These are phyloP conservation scores for Quercus wislizeni DNA, from an alignment of 306 rosid genomes.

Conservation along the genomic window DNA sequence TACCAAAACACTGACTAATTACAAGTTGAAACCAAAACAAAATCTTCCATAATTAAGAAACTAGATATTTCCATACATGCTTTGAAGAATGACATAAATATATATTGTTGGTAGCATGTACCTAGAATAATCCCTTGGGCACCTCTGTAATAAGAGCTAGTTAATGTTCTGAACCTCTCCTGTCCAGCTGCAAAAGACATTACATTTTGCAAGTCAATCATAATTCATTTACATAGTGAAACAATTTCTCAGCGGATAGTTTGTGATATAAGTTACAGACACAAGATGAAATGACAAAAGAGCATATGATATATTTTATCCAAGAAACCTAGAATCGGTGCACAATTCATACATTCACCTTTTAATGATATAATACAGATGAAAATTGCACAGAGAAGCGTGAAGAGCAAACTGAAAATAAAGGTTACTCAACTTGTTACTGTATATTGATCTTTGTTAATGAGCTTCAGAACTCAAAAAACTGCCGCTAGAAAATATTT, in stretches of 20 bases:
- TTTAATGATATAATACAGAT: background rate
- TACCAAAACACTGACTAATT: background rate
- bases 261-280: background rate
- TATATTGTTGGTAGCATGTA: slow-evolving; percentile 30
- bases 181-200: slow-evolving; percentile 84
- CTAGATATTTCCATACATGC: background rate
- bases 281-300: background rate
- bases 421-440: background rate
- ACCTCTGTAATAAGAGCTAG: slow-evolving; percentile 90
- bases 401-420: background rate
- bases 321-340: background rate
- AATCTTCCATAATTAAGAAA: background rate
- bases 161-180: slow-evolving; percentile 91
- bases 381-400: background rate
- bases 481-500: background rate
- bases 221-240: background rate
- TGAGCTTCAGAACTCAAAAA: background rate
- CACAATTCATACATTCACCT: too few species aligned
- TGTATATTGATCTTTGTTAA: background rate
- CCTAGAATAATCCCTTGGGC: slow-evolving; percentile 98
- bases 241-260: background rate
- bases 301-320: background rate
- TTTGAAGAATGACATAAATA: background rate
- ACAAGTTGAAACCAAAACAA: background rate
- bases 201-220: slow-evolving; percentile 6